Evolutionary conservation across 2,329 filamentous ascomycete species (phyloP), one percentile per base, ranked within the genome.

Genomic region (Claviceps humidiphila): DNA sequence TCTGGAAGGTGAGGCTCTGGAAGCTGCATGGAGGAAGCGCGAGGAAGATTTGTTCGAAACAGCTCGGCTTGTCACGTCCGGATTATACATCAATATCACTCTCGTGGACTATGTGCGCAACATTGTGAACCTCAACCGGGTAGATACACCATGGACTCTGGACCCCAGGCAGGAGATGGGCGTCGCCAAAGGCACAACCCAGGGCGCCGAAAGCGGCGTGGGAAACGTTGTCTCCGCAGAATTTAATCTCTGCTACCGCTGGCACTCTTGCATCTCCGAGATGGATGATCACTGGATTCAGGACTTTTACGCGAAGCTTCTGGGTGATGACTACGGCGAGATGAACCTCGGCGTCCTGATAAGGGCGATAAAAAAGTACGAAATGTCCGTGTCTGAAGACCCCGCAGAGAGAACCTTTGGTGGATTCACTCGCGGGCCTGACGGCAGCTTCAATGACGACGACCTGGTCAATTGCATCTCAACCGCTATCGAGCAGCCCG

Each of bases 171-270:
- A 80, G 13, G 80, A 85, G 58, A 85, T 83, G 66, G 81, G 77
- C 41, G 75, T 75, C 1, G 66, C 73, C 3, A 70, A 66, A 0
- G 74, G 73, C 57, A 82, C 74, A 8, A 73, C 74, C 37, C 66
- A 76, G 2, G 77, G 79, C 0, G 78, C 84, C 0, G 80, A 86
- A 45, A 75, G 81, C 24, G 89, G 87, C 43, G 80, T 85, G 0
- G 89, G 89, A 49, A 94, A 93, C 61, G 82, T 85, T 57, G 87
- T 91, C 5, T 91, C 87, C 0, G 87, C 85, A 3, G 89, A 95
- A 69, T 95, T 95, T 74, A 94, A 93, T 63, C 74, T 95, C 9
- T 85, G 86, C 58, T 94, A 95, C 66, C 77, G 88, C 57, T 94
- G 88, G 87, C 88, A 94, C 70, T 88, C 87, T 3, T 82, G 84